Evolutionary conservation across 208 protist genomes (phyloP), one percentile per base, ranked within the genome.

Genomic region (Leptomonas seymouri): DNA sequence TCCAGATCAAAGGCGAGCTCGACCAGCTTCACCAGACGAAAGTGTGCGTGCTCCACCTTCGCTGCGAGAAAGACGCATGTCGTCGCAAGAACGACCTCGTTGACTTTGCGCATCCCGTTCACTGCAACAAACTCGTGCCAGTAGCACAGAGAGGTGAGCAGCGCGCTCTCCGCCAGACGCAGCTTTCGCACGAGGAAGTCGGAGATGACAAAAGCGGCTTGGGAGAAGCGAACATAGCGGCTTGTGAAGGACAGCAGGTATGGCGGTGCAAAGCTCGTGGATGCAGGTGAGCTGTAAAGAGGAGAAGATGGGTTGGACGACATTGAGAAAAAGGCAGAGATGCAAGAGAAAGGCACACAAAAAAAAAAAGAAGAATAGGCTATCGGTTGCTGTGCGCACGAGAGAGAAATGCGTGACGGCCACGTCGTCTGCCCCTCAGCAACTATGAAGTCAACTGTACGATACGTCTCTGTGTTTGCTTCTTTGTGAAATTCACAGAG

Each of bases 21-120:
- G 49, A 94, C 76, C 30, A 96, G 67, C 21, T 84, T 72, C 20
- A 71, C 84, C 7, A 89, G 76, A 25, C 81, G 82, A n/a, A 94
- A 63, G 63, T 88, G 87, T 31, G 88, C 90, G 70, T 96, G 91
- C 66, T 93, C 88, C 9, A 96, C 86, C 55, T 96, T 96, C 14
- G 75, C 81, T 21, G 91, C 91, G 18, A 96, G 78, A 67, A 96
- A 96, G 21, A 92, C 77, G 62, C 86, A 91, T 4, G 91, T 85
- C 18, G 85, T 80, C 59, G 80, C 85, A 11, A 96, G 78, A 18
- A 96, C 83, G 9, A 90, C 74, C 45, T 87, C 84, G 58, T 96
- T 81, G 31, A 91, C 68, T 39, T 76, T 79, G 30, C 72, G 71
- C 25, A 74, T 71, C 16, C 87, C 89, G 78, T 88, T 80, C n/a